phyloP scores from a whole-genome alignment of 768 basidiomycete species.

The Bullera alba region DNA sequence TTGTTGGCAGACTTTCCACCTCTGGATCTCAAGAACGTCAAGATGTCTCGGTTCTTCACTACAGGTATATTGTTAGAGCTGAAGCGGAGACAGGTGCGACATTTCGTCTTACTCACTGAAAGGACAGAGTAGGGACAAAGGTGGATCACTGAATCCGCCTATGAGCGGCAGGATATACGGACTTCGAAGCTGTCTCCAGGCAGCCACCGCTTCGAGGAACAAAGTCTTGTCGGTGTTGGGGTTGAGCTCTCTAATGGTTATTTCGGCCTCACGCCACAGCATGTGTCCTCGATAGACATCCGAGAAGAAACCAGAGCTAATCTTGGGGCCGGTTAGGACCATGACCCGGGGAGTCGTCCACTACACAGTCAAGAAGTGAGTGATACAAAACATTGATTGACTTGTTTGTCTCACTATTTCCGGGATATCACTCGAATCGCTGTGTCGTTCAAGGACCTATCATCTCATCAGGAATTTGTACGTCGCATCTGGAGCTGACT shows the following conservation, averaged over 20 bases:
- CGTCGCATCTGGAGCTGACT: too few relatives aligned
- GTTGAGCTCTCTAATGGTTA: slow-evolving; percentile 51
- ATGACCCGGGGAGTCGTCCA: too few relatives aligned
- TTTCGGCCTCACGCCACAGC: slow-evolving; percentile 59
- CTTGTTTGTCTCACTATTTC: too few relatives aligned
- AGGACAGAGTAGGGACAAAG: slow-evolving; percentile 73
- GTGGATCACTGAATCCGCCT: slow-evolving; percentile 69
- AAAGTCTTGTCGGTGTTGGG: slow-evolving; percentile 41
- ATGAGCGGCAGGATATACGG: slow-evolving; percentile 65
- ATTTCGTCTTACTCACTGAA: slow-evolving; percentile 52
- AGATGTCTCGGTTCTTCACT: slow-evolving; percentile 58
- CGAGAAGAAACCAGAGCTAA: slow-evolving; percentile 66
- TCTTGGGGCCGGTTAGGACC: too few relatives aligned
- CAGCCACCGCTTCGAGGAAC: slow-evolving; percentile 63
- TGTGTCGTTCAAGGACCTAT: too few relatives aligned
- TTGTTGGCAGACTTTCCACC: slow-evolving; percentile 22
- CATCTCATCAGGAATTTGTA: too few relatives aligned
- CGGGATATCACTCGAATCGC: too few relatives aligned
- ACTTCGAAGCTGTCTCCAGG: slow-evolving; percentile 66
- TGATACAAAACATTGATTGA: too few relatives aligned
- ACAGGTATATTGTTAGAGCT: too few relatives aligned
- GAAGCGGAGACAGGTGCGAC: too few relatives aligned
- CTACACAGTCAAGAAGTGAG: too few relatives aligned
- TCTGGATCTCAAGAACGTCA: slow-evolving; percentile 53
- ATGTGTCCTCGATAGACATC: slow-evolving; percentile 67